Evolutionary conservation across 129 eudicot species (phyloP), one percentile per base, ranked within the genome.

Genomic region (Flaveria bidentis): DNA sequence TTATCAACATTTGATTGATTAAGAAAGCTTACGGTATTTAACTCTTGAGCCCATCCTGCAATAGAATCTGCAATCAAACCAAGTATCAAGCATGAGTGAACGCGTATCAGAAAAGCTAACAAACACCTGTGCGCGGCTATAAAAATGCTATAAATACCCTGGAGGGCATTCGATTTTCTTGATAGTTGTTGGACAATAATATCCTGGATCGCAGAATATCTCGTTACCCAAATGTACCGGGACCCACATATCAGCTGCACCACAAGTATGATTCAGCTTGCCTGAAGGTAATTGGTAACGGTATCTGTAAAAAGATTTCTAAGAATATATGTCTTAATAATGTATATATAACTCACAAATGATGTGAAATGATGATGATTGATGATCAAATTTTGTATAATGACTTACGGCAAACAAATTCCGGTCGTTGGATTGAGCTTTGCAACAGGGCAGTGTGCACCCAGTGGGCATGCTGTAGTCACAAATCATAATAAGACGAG

Each of bases 211-310:
- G 46, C 99, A 95, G 61, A 95, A 91, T 75, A 91, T 70, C 67
- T 95, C 93, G 9, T 50, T 82, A 78, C 92, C 86, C 75, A 77
- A 64, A 12, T 85, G 62, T 25, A 86, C 85, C 30, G 89, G 89
- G 12, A 85, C 88, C 99, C 99, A 95, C 79, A 82, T 75, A 78
- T 95, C 97, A 17, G 99, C 97, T 83, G 90, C 94, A 61, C 99
- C 99, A 52, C 99, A 95, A 67, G 88, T 64, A 82, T 94, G 97
- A 73, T 91, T 91, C 79, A 61, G 47, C 70, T 87, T 89, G 57
- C 94, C 96, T 57, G 97, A 87, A 73, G 99, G 99, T 67, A 87
- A 82, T 77, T 89, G 93, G 73, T 95, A 95, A 50, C 72, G 82
- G 78, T 95, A 95, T 91, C 99, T 95, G 96, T 79, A 87, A 85